A percentile compares a stretch with the other conserved stretches of the same genome.
These are phyloP conservation scores for Oryza rufipogon DNA, from an alignment of 176 grass and related monocot species.

Conservation along the genomic window DNA sequence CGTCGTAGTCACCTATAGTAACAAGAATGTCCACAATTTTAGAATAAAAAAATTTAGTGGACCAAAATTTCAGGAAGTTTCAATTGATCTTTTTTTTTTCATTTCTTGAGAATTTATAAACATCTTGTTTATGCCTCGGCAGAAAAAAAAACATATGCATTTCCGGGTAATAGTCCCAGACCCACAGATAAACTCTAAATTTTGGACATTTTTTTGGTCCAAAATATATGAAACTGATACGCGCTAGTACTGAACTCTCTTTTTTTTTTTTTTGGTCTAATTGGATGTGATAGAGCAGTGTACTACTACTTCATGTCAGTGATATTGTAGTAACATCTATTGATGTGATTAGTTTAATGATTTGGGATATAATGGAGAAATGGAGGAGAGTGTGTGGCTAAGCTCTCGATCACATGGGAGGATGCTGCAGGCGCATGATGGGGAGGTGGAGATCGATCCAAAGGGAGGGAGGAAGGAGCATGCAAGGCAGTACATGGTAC, in stretches of 20 bases:
- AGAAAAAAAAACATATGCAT: no score
- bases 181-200: no score
- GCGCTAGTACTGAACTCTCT: no score
- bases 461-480: neutral
- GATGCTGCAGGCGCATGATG: conserved; percentile 35
- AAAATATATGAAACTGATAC: no score
- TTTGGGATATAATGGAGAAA: conserved; percentile 16
- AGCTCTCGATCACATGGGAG: conserved; percentile 29
- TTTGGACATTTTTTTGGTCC: no score
- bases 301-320: neutral
- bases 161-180: no score
- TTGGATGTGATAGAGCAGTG: neutral
- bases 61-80: no score
- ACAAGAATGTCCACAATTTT: neutral
- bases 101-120: no score
- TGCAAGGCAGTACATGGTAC: neutral
- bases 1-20: neutral
- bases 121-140: no score
- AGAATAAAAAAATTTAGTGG: neutral
- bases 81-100: no score
- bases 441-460: conserved; percentile 22
- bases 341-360: conserved; percentile 2
- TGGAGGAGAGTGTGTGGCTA: neutral
- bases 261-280: neutral
- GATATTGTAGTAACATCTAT: neutral